phyloP scores from a whole-genome alignment of 768 basidiomycete species.

The Megacollybia marginata region DNA sequence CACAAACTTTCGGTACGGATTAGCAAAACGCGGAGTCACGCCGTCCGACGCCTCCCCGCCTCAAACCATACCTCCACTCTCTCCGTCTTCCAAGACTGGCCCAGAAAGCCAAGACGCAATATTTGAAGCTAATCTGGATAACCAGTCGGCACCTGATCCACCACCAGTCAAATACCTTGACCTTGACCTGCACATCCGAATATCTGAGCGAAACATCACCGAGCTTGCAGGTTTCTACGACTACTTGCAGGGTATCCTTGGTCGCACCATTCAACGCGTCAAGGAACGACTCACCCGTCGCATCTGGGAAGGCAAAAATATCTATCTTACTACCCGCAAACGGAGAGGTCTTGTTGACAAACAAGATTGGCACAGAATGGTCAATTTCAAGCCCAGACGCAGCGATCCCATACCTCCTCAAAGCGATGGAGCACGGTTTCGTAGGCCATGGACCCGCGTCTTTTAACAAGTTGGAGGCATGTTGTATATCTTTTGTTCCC shows the following conservation, averaged over 20 bases:
- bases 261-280: constrained; percentile 49
- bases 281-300: constrained; percentile 78
- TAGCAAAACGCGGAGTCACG: background rate
- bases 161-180: constrained; percentile 35
- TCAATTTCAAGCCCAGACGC: background rate
- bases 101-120: constrained; percentile 8
- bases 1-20: constrained; percentile 16
- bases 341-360: background rate
- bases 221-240: constrained; percentile 40
- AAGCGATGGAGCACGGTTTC: too few species aligned
- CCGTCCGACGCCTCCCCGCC: background rate
- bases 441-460: too few species aligned
- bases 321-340: constrained; percentile 34
- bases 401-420: background rate
- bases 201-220: constrained; percentile 48
- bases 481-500: too few species aligned
- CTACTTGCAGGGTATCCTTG: constrained; percentile 33
- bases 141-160: constrained; percentile 6
- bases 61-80: background rate
- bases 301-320: constrained; percentile 52
- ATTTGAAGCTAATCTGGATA: constrained; percentile 26
- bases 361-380: background rate
- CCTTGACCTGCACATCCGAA: constrained; percentile 44
- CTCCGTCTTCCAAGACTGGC: background rate
- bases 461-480: too few species aligned